Evolutionary conservation across 2,329 filamentous ascomycete species (phyloP), one percentile per base, ranked within the genome.

Genomic region (Scedosporium minutisporum): DNA sequence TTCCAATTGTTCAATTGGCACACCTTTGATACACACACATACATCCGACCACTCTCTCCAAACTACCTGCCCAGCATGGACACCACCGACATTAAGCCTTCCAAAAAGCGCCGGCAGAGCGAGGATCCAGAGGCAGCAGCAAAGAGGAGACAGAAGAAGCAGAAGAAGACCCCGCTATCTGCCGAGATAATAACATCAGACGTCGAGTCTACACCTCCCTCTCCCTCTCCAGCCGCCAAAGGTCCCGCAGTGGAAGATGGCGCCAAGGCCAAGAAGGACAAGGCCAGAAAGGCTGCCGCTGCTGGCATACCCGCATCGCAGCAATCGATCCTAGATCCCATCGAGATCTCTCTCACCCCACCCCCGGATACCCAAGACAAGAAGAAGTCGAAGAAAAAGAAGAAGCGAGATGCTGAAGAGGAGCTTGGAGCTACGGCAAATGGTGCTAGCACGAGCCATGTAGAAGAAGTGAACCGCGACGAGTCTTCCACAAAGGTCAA

Each of bases 401-500:
- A 25, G n/a, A 42, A 41, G 33, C 41, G 29, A 59, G 41, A 42
- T 21, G n/a, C 16, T 33, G 57, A 23, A 29, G 57, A 12, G n/a
- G 27, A 23, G 29, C 57, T 33, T 10, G 33, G 33, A 12, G 33
- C 33, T 27, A n/a, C 29, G 57, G 25, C 57, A 12, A 42, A 59
- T 59, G 57, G 57, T 58, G 63, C 67, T 64, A 61, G 66, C 62
- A 63, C 67, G 4, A 12, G 33, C 10, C 33, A 3, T 12, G 33
- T 38, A 14, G 65, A 65, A 61, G 65, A 68, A 46, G 62, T 65
- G 46, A 68, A 67, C 21, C 63, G 66, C 6, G 73, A 71, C 48
- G 73, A 75, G 23, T 27, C 23, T 3, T 9, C 21, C n/a, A 23
- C 51, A 18, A 25, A 23, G 7, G n/a, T 25, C 21, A 27, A 55